Evolutionary conservation across 768 basidiomycete species (phyloP), one percentile per base, ranked within the genome.

Genomic region (Xerocomellus dryophilus): DNA sequence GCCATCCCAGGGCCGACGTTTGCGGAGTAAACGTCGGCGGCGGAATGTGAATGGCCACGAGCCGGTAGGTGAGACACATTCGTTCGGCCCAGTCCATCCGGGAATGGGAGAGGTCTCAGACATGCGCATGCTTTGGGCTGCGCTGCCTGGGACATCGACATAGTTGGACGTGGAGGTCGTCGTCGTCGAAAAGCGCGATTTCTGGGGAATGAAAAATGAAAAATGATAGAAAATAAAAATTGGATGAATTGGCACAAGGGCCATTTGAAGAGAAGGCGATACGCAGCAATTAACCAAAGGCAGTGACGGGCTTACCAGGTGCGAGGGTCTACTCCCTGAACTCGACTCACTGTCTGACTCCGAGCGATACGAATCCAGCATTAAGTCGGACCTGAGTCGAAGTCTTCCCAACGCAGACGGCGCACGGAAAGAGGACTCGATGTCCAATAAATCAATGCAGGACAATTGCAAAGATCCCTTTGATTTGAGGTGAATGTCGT

Each of bases 171-270:
- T 72, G 5, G 73, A 67, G 0, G 64, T 67, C 6, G 72, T 73
- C 31, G 72, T 70, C 23, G 61, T 60, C 29, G 72, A 73, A 50
- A 74, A 74, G 17, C 68, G 72, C 9, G 72, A 73, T 40, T 42
- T 59, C 73, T 72, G 43, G 12, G 45, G 15, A n/a, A 23, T 29
- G 35, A 18, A 10, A 36, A 25, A 14, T 38, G 25, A 41, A 39
- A 15, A 59, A 42, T 4, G 29, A 39, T 21, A 15, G 11, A 21
- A 29, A 35, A 42, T 1, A 10, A 46, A 18, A 35, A 38, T n/a
- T 9, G 45, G 9, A 47, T n/a, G 27, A 50, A 45, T 23, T 20
- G 32, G 23, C 29, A 35, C 7, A 45, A 29, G 10, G 4, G 18
- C 17, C n/a, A 18, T 17, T 38, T 18, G 14, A 18, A 38, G 38